Base-by-base conservation (phyloP, 1,284 basidiomycete genomes). In the Phlebopus sp. region DNA sequence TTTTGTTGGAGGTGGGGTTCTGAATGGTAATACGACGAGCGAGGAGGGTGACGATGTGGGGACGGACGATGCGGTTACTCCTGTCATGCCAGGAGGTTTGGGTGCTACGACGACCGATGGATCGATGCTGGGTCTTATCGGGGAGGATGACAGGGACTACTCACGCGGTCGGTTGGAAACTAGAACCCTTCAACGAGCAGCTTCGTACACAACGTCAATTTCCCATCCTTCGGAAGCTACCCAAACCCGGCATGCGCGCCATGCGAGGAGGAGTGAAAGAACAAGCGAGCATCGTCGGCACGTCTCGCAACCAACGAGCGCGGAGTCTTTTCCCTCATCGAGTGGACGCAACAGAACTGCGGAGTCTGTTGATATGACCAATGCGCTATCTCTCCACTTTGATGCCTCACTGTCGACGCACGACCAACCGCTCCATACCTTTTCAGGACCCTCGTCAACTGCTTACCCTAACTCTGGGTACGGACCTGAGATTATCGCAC, bases 361-460 rank as follows among this genome's bases (percentile, higher is more conserved):
- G 47, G 45, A 52, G 42, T 43, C 35, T 50, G 42, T 62, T 47
- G 54, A 59, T 47, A 55, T 63, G 37, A 61, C 64, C 6, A 64
- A 64, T 15, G 62, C 62, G 47, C 51, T 64, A 60, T 68, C 66
- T 37, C 62, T 64, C 44, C 61, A 64, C 63, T 64, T 64, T 58
- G 66, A 64, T 66, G 62, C 64, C 64, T 67, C 62, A 44, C 55
- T 62, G 50, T 53, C 64, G 18, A 32, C 59, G 42, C 64, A 66
- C 49, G 63, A 53, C 46, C 50, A 57, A 32, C 47, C 39, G 40
- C 30, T 23, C 25, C 53, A 52, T 37, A 42, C 38, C 29, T 39
- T 50, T 49, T 47, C 58, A 43, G 49, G 39, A 37, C 48, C n/a
- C n/a, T n/a, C 61, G 19, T 66, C 59, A 8, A 29, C 8, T 50